Base-by-base conservation (phyloP, 306 rosid species). In the Sechiopsis laciniata region DNA sequence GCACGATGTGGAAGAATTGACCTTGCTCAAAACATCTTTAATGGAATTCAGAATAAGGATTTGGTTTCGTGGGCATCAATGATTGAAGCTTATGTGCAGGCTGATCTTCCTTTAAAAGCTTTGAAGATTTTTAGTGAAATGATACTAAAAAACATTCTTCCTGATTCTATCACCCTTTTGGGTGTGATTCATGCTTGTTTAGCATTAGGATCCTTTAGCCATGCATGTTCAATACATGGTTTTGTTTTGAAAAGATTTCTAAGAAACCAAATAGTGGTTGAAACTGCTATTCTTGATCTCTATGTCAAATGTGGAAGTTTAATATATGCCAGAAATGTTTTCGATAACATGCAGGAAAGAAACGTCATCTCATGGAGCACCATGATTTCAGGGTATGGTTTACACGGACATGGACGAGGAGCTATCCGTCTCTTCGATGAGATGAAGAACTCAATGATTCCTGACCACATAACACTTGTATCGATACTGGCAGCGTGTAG, bases 31-130 rank as follows among this genome's bases (percentile, higher is more conserved):
- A 54, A 67, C 2, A 76, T 81, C 50, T 84, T 84, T 64, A 64
- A 81, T 74, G 72, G 60, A 24, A 81, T 84, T 48, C 65, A 11
- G 45, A 81, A 74, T 37, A 84, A 78, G 71, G 87, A 84, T 78
- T 65, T 84, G 85, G 79, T 84, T 20, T 76, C 66, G 17, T 84
- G 85, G 87, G 69, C 85, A 16, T 84, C 87, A 37, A 84, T 84
- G 80, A 81, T 84, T 74, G 82, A 81, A 74, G 82, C 74, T 26
- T 84, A 81, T 19, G 81, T 53, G 15, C 76, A 71, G 46, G 83
- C 46, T 22, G 76, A 76, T 62, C 56, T 76, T 68, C 81, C 85
- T 12, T 73, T 76, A 19, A 56, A 76, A 55, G 85, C 88, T 52
- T 55, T 84, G 71, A 72, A 75, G 59, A 71, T 77, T 29, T 82